These are phyloP conservation scores for Blastobotrys chiropterorum DNA, from an alignment of 805 yeast genomes.

Conservation along the genomic window DNA sequence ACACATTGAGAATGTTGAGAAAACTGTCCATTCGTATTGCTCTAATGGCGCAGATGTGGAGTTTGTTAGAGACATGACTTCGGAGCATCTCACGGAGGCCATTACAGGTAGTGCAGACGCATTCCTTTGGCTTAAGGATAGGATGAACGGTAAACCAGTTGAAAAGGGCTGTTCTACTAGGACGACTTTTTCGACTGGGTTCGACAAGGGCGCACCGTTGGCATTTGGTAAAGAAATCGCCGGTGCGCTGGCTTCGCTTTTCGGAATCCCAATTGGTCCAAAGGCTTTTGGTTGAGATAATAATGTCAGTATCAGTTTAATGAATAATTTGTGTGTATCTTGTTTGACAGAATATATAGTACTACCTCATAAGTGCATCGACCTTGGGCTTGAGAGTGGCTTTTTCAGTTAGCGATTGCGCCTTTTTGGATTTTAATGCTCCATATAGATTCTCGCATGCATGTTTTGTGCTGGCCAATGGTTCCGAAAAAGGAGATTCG, in stretches of 20 bases:
- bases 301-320: not conserved
- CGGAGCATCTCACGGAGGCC: slow-evolving; percentile 1
- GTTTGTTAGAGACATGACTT: not conserved
- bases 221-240: not conserved
- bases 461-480: not conserved
- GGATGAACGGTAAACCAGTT: slow-evolving; percentile 5
- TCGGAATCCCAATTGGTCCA: not conserved
- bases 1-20: not conserved
- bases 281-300: not conserved
- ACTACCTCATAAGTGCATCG: not conserved
- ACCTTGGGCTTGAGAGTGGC: not conserved
- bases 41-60: slow-evolving; percentile 1
- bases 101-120: slow-evolving; percentile 2
- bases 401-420: not conserved
- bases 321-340: not conserved
- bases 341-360: not conserved
- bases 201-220: not conserved
- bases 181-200: not conserved
- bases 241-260: not conserved
- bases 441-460: not conserved
- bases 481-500: not conserved
- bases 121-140: slow-evolving; percentile 2
- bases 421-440: not conserved
- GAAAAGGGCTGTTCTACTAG: slow-evolving; percentile 2
- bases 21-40: not conserved